These are phyloP conservation scores for Pseudogymnoascus sp. DNA, from an alignment of 2,329 filamentous ascomycete genomes.

Conservation along the genomic window DNA sequence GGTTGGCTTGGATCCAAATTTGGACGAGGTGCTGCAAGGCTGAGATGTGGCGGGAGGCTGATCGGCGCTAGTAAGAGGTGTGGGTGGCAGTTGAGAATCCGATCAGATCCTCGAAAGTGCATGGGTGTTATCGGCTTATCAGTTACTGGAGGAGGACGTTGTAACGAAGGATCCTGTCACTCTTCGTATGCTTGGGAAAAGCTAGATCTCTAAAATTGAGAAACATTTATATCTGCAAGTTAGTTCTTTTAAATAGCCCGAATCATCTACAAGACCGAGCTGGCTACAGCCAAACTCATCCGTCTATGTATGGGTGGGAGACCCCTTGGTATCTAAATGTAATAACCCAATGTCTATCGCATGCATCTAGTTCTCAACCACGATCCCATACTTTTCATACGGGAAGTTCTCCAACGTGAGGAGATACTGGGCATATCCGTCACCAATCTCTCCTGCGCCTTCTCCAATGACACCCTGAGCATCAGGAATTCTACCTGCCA, in stretches of 20 bases:
- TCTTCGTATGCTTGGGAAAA: neutral
- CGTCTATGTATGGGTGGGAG: neutral
- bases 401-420: conserved; percentile 48
- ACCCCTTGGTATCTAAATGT: neutral
- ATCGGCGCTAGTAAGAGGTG: neutral
- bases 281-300: neutral
- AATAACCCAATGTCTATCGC: neutral
- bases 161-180: neutral
- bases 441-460: conserved; percentile 42
- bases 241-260: neutral
- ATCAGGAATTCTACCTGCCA: conserved; percentile 69
- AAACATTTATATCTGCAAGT: neutral
- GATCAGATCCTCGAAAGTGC: neutral
- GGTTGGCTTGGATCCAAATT: neutral
- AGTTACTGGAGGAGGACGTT: neutral
- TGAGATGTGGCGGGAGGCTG: conserved; percentile 7
- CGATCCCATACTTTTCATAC: conserved; percentile 53
- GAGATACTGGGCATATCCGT: conserved; percentile 56
- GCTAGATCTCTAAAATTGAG: neutral
- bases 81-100: neutral
- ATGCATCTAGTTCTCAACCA: conserved; percentile 17
- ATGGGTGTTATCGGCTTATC: conserved; percentile 5
- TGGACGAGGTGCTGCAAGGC: conserved; percentile 1
- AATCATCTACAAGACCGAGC: neutral
- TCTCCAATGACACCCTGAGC: conserved; percentile 20